These are phyloP conservation scores for Carex myosuroides DNA, from an alignment of 176 grass and related monocot species.

Conservation along the genomic window DNA sequence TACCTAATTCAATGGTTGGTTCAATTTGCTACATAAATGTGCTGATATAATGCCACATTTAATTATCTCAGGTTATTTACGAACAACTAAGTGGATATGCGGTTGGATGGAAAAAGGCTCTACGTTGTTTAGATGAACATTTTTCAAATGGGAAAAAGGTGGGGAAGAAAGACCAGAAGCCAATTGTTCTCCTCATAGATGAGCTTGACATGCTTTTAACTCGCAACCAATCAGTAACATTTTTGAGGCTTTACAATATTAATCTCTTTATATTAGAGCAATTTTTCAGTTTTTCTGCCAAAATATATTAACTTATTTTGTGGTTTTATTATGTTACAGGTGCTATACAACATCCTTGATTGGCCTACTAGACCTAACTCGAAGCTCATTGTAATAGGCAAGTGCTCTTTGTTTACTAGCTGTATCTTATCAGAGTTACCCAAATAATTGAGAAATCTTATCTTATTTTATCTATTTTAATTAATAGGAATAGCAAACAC, in stretches of 20 bases:
- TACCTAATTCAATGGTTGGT: background rate
- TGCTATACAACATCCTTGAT: constrained; percentile 97
- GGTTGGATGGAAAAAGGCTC: constrained; percentile 94
- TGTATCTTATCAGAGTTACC: constrained; percentile 5
- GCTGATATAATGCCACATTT: background rate
- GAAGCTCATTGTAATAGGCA: constrained; percentile 87
- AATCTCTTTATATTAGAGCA: background rate
- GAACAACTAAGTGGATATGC: constrained; percentile 80
- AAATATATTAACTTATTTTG: background rate
- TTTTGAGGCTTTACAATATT: background rate
- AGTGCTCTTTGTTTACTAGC: constrained; percentile 20
- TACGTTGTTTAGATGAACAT: constrained; percentile 79
- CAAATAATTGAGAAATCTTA: constrained; percentile 26
- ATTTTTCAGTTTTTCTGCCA: background rate
- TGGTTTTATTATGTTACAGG: constrained; percentile 33
- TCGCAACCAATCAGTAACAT: constrained; percentile 92
- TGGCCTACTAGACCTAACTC: constrained; percentile 91
- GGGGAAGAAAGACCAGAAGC: constrained; percentile 53
- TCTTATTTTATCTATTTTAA: constrained; percentile 20
- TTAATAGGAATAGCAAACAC: constrained; percentile 91
- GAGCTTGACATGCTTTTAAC: constrained; percentile 99
- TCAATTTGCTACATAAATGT: background rate
- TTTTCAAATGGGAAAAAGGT: constrained; percentile 64
- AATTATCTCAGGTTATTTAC: constrained; percentile 60
- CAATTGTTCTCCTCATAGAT: constrained; percentile 95